Evolutionary conservation across 257 asterid genomes (phyloP).

Genomic region (Nicotiana otophora): DNA sequence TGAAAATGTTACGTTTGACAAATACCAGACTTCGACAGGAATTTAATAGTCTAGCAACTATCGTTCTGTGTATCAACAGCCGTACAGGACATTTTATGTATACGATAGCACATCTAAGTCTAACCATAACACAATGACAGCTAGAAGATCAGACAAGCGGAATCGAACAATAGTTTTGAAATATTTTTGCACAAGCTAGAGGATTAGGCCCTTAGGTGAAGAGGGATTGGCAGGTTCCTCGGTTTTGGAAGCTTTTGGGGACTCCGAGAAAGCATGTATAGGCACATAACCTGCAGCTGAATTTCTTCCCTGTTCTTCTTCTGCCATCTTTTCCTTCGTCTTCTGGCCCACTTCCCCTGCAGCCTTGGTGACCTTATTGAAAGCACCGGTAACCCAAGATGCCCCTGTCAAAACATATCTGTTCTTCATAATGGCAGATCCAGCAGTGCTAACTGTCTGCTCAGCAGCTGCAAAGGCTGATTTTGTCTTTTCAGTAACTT

Average conservation of each 20-base stretch:
- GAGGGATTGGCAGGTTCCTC: constrained; percentile 26
- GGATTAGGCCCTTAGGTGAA: constrained; percentile 44
- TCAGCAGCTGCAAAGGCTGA: constrained; percentile 55
- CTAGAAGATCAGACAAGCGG: background rate
- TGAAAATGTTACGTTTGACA: background rate
- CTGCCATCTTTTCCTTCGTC: constrained; percentile 48
- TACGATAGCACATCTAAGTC: constrained; percentile 1
- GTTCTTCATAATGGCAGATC: constrained; percentile 59
- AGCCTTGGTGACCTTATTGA: constrained; percentile 45
- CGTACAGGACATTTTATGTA: background rate
- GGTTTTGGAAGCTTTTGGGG: constrained; percentile 25
- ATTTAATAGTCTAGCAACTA: background rate
- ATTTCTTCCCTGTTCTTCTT: constrained; percentile 41
- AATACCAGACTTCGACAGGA: background rate
- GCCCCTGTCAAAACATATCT: constrained; percentile 53
- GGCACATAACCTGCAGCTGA: constrained; percentile 36
- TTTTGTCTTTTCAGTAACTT: constrained; percentile 61
- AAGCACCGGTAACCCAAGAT: constrained; percentile 64
- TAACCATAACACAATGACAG: background rate
- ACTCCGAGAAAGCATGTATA: constrained; percentile 17
- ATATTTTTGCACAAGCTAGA: constrained; percentile 13
- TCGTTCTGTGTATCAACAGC: background rate
- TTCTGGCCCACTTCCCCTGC: constrained; percentile 65
- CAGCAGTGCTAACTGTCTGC: constrained; percentile 54
- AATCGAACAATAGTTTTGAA: background rate